Conservation (phyloP, 176 grass and related monocot genomes). For the Echinochloa phyllopogon region DNA sequence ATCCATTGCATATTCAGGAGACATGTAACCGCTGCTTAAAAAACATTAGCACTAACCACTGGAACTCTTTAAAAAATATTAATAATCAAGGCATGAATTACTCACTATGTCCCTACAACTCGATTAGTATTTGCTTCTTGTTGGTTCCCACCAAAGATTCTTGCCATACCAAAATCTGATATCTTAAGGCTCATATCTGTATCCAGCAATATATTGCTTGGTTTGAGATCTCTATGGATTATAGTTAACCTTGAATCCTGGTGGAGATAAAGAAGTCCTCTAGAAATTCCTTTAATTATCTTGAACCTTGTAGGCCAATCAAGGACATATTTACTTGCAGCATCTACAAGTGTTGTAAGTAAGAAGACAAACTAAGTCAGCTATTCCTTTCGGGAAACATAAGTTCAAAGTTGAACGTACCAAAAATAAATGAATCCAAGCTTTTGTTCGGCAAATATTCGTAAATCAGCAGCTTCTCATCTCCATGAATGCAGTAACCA, state of each 20-base stretch:
- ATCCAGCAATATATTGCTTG: slow-evolving; percentile 64
- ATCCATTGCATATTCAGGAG: slow-evolving; percentile 74
- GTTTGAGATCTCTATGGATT: slow-evolving; percentile 53
- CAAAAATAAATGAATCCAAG: slow-evolving; percentile 38
- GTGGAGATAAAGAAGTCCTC: slow-evolving; percentile 69
- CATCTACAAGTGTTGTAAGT: slow-evolving; percentile 32
- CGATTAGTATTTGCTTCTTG: neutral
- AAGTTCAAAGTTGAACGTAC: slow-evolving; percentile 16
- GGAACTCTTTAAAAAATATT: neutral
- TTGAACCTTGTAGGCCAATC: slow-evolving; percentile 54
- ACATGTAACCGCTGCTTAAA: slow-evolving; percentile 54
- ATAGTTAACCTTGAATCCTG: slow-evolving; percentile 60
- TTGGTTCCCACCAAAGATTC: slow-evolving; percentile 56
- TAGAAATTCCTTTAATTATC: slow-evolving; percentile 61
- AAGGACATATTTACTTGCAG: slow-evolving; percentile 15
- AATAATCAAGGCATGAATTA: neutral
- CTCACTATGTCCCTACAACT: slow-evolving; percentile 57
- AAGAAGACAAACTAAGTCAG: neutral
- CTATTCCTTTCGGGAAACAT: no score
- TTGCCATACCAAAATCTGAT: slow-evolving; percentile 70
- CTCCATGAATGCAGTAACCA: slow-evolving; percentile 46
- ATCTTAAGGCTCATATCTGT: slow-evolving; percentile 59
- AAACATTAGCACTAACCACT: no score
- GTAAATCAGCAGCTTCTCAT: slow-evolving; percentile 52
- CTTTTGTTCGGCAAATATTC: slow-evolving; percentile 54